Conservation (phyloP, 768 basidiomycete genomes). For the Mycena latifolia region DNA sequence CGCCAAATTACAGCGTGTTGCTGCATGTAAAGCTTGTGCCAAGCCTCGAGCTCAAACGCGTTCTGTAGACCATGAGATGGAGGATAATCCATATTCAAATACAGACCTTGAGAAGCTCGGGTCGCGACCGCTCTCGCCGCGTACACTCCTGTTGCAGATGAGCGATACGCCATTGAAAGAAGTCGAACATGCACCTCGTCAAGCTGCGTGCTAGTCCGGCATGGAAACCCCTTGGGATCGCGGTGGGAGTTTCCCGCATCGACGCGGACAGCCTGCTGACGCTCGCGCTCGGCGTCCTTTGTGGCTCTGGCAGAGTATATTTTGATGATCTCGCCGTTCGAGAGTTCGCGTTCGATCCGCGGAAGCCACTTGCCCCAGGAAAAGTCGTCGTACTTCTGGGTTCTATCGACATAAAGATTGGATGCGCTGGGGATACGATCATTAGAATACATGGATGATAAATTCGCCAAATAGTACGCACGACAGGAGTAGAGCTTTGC, state of each 20-base stretch:
- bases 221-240: not conserved
- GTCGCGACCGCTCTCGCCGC: not conserved
- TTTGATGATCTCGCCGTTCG: not conserved
- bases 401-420: not conserved
- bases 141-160: not conserved
- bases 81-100: too few species aligned
- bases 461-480: not conserved
- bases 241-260: not conserved
- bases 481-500: not conserved
- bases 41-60: not conserved
- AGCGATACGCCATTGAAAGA: not conserved
- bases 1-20: not conserved
- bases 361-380: conserved; percentile 5
- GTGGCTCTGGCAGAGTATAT: not conserved
- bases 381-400: not conserved
- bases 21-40: conserved; percentile 2
- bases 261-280: not conserved
- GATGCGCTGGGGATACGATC: not conserved
- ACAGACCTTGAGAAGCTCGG: not conserved
- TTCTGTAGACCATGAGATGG: conserved; percentile 1
- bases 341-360: not conserved
- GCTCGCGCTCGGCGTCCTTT: not conserved
- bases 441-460: not conserved
- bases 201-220: not conserved
- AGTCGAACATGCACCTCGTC: not conserved